These are phyloP conservation scores for Bassia scoparia DNA, from an alignment of 148 eudicot genomes.

Conservation along the genomic window DNA sequence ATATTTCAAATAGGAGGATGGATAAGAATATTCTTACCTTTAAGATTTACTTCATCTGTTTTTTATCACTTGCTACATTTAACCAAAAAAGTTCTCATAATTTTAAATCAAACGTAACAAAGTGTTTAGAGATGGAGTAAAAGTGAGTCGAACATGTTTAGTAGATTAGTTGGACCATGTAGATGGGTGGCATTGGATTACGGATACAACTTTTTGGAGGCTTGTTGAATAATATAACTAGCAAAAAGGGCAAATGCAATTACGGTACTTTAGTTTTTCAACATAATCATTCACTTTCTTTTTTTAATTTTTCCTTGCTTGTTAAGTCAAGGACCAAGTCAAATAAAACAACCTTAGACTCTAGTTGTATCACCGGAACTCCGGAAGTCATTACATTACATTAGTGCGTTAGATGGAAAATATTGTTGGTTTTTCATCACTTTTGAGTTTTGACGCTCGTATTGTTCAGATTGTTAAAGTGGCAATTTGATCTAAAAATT, in stretches of 20 bases:
- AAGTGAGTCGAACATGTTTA: too few species aligned
- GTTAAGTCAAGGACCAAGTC: constrained; percentile 1
- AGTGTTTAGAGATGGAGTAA: too few species aligned
- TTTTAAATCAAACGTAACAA: too few species aligned
- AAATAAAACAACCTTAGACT: background rate
- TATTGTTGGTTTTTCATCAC: background rate
- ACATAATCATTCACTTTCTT: background rate
- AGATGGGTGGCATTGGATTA: background rate
- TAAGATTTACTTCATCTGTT: too few species aligned
- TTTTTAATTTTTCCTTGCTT: background rate
- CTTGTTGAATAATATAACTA: background rate
- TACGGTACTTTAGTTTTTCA: background rate
- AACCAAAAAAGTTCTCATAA: too few species aligned
- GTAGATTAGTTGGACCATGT: too few species aligned
- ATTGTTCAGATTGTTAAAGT: background rate
- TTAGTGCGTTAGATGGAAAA: background rate
- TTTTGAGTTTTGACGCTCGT: background rate
- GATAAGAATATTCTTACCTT: too few species aligned
- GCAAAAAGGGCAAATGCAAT: background rate
- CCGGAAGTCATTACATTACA: background rate
- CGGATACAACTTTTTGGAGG: background rate
- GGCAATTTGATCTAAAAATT: background rate
- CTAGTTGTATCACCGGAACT: background rate
- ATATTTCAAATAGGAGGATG: too few species aligned
- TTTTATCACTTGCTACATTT: too few species aligned